Conservation (phyloP, 2,329 filamentous ascomycete species). For the Microcyclospora tardicrescens region DNA sequence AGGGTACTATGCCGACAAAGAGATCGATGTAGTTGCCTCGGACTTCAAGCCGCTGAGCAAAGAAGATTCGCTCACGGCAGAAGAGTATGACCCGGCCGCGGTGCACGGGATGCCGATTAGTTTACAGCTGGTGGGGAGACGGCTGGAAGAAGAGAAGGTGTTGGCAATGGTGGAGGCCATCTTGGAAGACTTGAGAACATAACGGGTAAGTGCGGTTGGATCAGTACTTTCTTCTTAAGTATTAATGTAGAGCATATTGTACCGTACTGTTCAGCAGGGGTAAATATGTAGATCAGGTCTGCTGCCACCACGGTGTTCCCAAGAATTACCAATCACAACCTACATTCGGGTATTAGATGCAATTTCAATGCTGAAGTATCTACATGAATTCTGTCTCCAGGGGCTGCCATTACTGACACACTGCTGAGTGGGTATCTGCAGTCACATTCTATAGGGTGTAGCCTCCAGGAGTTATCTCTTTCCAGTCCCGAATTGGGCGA, state of each 20-base stretch:
- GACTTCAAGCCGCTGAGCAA: conserved; percentile 23
- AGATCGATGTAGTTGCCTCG: conserved; percentile 20
- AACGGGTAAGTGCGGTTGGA: neutral
- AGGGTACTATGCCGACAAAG: conserved; percentile 27
- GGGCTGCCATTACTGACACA: too few relatives aligned
- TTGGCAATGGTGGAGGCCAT: conserved; percentile 12
- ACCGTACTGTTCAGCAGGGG: too few relatives aligned
- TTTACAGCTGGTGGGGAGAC: conserved; percentile 21
- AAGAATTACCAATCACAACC: too few relatives aligned
- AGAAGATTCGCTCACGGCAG: conserved; percentile 26
- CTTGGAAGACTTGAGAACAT: neutral
- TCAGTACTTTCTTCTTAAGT: too few relatives aligned
- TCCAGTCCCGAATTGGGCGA: conserved; percentile 67
- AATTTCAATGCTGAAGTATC: too few relatives aligned
- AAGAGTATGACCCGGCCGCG: conserved; percentile 20
- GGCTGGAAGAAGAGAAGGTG: conserved; percentile 26
- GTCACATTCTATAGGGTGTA: conserved; percentile 11
- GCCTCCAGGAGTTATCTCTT: conserved; percentile 30
- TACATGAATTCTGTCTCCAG: too few relatives aligned
- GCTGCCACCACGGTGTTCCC: too few relatives aligned
- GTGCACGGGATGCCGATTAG: conserved; percentile 32
- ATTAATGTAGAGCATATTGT: too few relatives aligned
- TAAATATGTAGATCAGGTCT: too few relatives aligned
- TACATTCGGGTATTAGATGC: too few relatives aligned
- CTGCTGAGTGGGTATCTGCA: too few relatives aligned